phyloP scores from a whole-genome alignment of 768 basidiomycete genomes.

The Lentinula sp. region DNA sequence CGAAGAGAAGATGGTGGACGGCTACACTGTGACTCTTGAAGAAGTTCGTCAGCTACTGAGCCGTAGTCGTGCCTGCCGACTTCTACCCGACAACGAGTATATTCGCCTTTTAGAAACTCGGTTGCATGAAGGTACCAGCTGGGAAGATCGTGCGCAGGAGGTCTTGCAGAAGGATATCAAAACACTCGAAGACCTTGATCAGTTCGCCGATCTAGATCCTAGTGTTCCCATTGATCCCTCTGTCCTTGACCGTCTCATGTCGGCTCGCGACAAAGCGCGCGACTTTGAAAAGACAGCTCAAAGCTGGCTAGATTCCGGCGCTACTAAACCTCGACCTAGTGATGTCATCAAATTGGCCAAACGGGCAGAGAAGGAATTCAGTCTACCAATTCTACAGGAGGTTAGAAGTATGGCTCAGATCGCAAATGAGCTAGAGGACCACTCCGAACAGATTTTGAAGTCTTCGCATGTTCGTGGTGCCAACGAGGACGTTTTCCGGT shows the following conservation, averaged over 20 bases:
- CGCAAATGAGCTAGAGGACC: slow-evolving; percentile 70
- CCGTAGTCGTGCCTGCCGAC: slow-evolving; percentile 62
- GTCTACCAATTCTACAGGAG: slow-evolving; percentile 57
- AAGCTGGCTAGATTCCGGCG: slow-evolving; percentile 54
- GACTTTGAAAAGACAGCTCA: slow-evolving; percentile 79
- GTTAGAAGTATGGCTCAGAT: slow-evolving; percentile 68
- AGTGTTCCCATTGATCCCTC: slow-evolving; percentile 66
- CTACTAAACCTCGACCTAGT: slow-evolving; percentile 53
- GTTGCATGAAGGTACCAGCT: slow-evolving; percentile 62
- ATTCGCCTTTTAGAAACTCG: slow-evolving; percentile 60
- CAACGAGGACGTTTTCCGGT: slow-evolving; percentile 61
- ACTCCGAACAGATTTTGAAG: slow-evolving; percentile 69
- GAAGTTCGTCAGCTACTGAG: slow-evolving; percentile 70
- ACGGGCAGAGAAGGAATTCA: slow-evolving; percentile 74
- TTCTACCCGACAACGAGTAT: slow-evolving; percentile 59
- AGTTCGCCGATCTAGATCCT: slow-evolving; percentile 58
- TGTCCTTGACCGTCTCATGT: slow-evolving; percentile 59
- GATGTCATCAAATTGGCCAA: slow-evolving; percentile 66
- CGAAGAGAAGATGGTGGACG: slow-evolving; percentile 68
- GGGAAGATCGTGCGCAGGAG: slow-evolving; percentile 67
- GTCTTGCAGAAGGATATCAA: slow-evolving; percentile 66
- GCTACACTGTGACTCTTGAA: slow-evolving; percentile 53
- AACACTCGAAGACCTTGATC: slow-evolving; percentile 71
- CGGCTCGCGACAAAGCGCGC: slow-evolving; percentile 59
- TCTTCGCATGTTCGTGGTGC: slow-evolving; percentile 51